Evolutionary conservation across 257 asterid species (phyloP), one percentile per base, ranked within the genome.

Genomic region (Fraxinus excelsior): DNA sequence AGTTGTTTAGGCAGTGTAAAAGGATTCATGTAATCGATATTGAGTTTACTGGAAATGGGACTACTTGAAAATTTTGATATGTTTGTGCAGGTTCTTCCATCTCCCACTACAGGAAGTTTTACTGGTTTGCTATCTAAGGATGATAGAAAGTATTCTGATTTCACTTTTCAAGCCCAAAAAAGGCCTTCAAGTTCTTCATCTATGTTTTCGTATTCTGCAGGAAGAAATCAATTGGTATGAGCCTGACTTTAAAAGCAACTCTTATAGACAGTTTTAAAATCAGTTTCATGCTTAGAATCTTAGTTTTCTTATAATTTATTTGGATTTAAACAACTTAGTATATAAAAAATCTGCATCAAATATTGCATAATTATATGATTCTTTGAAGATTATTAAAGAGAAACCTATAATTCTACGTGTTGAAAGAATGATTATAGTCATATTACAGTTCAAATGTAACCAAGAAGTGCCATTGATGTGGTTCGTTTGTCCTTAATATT

Each of bases 131-230:
- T 25, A 1, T 35, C 83, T 7, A 85, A 84, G 76, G 90, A 79
- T 49, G 92, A 80, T 9, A 77, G 75, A 5, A 85, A 74, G 60
- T 80, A 8, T 74, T 68, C 91, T 44, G 90, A 88, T 70, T 90
- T 88, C 80, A 83, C 89, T 31, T 91, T 87, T 80, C 98, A 84
- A 0, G 62, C 96, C 56, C 88, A 86, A 74, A 70, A 85, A 26
- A 76, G 83, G 83, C 86, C 85, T 75, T 56, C 82, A 73, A 28
- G 74, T 56, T 74, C 93, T 60, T 78, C 88, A 0, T 81, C 87
- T 71, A 75, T 83, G 78, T 82, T 82, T 74, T 82, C 85, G 2
- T 77, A 86, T 51, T 70, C 89, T 74, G 79, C 82, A 1, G 86
- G 74, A 68, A 74, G 75, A 49, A 58, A 71, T 56, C 70, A 84